Conservation (phyloP, 305 asterid genomes). For the Caryopteris hybrid region DNA sequence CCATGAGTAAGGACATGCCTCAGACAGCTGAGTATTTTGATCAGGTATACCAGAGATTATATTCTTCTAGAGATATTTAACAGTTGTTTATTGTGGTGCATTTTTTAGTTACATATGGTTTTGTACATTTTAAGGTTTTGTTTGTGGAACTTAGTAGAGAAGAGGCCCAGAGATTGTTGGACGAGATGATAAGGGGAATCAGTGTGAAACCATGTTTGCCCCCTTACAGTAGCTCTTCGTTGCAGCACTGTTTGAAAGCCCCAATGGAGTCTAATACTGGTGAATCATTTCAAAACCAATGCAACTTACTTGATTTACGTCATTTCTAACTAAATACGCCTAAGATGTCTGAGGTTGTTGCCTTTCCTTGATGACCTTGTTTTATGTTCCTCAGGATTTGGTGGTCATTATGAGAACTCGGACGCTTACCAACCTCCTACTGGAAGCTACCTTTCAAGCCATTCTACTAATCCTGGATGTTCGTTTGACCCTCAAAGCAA, state of each 20-base stretch:
- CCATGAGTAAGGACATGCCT: slow-evolving; percentile 44
- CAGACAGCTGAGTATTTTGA: slow-evolving; percentile 43
- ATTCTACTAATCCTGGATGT: too few species aligned
- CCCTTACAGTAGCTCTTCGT: slow-evolving; percentile 13
- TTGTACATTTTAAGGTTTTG: slow-evolving; percentile 25
- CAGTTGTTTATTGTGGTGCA: slow-evolving; percentile 7
- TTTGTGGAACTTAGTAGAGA: slow-evolving; percentile 39
- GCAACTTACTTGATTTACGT: slow-evolving; percentile 7
- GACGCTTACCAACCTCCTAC: slow-evolving; percentile 18
- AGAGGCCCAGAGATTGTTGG: slow-evolving; percentile 38
- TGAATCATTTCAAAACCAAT: slow-evolving; percentile 19
- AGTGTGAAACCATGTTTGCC: background rate
- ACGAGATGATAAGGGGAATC: slow-evolving; percentile 43
- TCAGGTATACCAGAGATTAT: slow-evolving; percentile 28
- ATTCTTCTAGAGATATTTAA: background rate
- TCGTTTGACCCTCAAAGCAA: too few species aligned
- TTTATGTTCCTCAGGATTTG: slow-evolving; percentile 14
- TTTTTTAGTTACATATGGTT: background rate
- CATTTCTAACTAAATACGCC: background rate
- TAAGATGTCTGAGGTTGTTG: background rate
- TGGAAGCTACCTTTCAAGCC: background rate
- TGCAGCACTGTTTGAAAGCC: slow-evolving; percentile 11
- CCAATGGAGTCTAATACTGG: slow-evolving; percentile 15
- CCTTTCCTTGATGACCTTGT: background rate
- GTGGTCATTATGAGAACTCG: slow-evolving; percentile 10